These are phyloP conservation scores for Scedosporium dehoogii DNA, from an alignment of 2,329 filamentous ascomycete genomes.

Conservation along the genomic window DNA sequence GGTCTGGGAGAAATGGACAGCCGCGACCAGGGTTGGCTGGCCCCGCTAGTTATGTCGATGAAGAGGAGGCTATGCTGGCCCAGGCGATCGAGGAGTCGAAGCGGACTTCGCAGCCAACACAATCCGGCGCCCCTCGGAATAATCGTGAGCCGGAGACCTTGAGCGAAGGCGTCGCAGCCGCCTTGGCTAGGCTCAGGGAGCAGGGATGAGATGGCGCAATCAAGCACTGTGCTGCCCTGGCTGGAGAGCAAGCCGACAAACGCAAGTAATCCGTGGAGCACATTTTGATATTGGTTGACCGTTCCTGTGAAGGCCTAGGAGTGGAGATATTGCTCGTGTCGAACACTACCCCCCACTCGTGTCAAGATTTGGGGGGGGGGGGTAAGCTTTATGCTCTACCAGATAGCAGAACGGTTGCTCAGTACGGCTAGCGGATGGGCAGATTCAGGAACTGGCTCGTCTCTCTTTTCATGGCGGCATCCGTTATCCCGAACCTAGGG, in stretches of 20 bases:
- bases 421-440: too few species aligned
- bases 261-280: background rate
- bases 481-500: too few species aligned
- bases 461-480: too few species aligned
- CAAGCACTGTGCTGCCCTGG: too few species aligned
- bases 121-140: background rate
- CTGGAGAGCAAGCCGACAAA: too few species aligned
- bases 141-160: conserved; percentile 19
- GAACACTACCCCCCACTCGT: too few species aligned
- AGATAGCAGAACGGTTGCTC: too few species aligned
- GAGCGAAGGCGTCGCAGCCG: conserved; percentile 49
- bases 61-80: conserved; percentile 39
- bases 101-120: conserved; percentile 22
- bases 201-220: conserved; percentile 18
- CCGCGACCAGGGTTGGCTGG: background rate
- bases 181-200: conserved; percentile 48
- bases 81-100: conserved; percentile 37
- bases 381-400: too few species aligned
- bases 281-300: background rate
- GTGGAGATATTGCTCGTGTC: too few species aligned
- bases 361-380: too few species aligned
- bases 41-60: conserved; percentile 33
- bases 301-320: too few species aligned
- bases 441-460: too few species aligned
- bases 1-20: background rate